Evolutionary conservation across 148 eudicot genomes (phyloP).

Genomic region (Amaranthus palmeri): DNA sequence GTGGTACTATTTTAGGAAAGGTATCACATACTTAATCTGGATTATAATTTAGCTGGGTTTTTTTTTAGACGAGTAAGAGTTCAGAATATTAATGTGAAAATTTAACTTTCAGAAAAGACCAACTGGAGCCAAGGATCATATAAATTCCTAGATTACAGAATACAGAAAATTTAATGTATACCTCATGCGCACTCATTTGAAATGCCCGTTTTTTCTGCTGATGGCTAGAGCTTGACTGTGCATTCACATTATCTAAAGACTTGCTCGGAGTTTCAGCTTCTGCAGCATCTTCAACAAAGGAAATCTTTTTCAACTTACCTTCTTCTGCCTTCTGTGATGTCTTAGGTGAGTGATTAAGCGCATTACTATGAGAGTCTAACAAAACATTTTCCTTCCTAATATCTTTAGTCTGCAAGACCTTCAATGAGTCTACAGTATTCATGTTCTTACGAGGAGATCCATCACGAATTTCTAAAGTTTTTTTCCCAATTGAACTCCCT

Average conservation of each 20-base stretch:
- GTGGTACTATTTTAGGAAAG: not conserved
- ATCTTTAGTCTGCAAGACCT: slow-evolving; percentile 34
- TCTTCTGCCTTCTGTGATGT: slow-evolving; percentile 32
- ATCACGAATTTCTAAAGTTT: slow-evolving; percentile 34
- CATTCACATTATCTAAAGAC: slow-evolving; percentile 20
- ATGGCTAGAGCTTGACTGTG: slow-evolving; percentile 27
- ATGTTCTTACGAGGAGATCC: slow-evolving; percentile 48
- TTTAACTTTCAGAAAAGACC: too few relatives aligned
- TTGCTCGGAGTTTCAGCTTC: slow-evolving; percentile 27
- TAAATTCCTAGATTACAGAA: not conserved
- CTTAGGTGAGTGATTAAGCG: slow-evolving; percentile 23
- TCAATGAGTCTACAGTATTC: slow-evolving; percentile 41
- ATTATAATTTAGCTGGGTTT: not conserved
- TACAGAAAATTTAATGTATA: slow-evolving; percentile 10
- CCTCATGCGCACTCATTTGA: slow-evolving; percentile 90
- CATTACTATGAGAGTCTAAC: slow-evolving; percentile 20
- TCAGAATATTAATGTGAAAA: too few relatives aligned
- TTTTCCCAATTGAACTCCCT: slow-evolving; percentile 36
- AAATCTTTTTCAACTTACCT: slow-evolving; percentile 13
- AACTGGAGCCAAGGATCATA: not conserved
- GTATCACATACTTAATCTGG: not conserved
- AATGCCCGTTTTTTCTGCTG: slow-evolving; percentile 55
- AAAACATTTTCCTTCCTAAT: slow-evolving; percentile 27
- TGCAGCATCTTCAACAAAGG: slow-evolving; percentile 18
- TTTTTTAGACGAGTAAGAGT: too few relatives aligned